Base-by-base conservation (phyloP, 2,329 filamentous ascomycete species). In the Lachnellula suecica region DNA sequence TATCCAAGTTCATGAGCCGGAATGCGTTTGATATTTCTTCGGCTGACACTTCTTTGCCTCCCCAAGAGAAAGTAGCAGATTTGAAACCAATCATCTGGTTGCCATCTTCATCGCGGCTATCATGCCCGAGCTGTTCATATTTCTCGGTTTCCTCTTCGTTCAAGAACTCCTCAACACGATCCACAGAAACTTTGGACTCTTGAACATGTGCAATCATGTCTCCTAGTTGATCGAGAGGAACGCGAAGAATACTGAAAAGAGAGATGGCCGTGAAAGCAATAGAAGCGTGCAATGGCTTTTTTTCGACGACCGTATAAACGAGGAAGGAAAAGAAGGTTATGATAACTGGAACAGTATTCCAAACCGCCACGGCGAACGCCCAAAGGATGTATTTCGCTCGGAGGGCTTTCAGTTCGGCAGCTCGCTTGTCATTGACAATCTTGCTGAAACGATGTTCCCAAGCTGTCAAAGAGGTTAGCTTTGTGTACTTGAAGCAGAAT, bases 201-300 rank as follows among this genome's bases (percentile, higher is more conserved):
- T 97, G 91, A 4, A 99, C 92, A 72, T 97, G 94, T 10, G 94
- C 94, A 66, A 97, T 88, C 94, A 99, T 99, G 71, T 99, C 94
- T 46, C 94, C 94, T 49, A 99, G 80, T 72, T 97, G 93, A 69
- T 99, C 94, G 42, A 99, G 77, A 4, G 94, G 94, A 48, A 97
- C 89, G 44, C 94, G 87, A 13, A 99, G 84, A 37, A 99, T 84
- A 68, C 92, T 92, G 70, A 99, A 99, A 59, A 99, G 85, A 0
- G 94, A 97, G 49, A 99, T 85, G 34, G 94, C 91, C 2, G 94
- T 97, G 71, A 99, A 99, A 3, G 94, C 94, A 56, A 97, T 80
- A 0, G 94, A 97, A 0, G 94, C 93, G 47, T 94, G 87, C 49
- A 99, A 75, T 19, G 88, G 88, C 74, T 95, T 97, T 69, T 88